Base-by-base conservation (phyloP, 176 grass and related monocot genomes). In the Oryza officinalis region DNA sequence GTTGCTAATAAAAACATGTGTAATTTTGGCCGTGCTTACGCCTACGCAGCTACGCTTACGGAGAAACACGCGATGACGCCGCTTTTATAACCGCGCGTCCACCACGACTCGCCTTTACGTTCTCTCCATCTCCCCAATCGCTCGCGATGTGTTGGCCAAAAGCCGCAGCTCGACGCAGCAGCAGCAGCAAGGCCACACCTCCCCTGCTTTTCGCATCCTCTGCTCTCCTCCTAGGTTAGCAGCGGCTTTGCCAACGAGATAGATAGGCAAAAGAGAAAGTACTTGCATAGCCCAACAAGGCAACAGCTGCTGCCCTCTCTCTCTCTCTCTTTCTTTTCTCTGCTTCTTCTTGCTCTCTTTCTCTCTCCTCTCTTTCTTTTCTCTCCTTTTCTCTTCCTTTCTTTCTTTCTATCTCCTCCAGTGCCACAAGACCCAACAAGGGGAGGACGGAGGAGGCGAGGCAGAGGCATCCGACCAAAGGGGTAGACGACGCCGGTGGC, bases 241-340 rank as follows among this genome's bases (percentile, higher is more conserved):
- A 73, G 74, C 57, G 68, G 81, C 84, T 80, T 90, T 79, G 76
- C 67, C 65, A 83, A 87, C 75, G 69, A 75, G 79, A 78, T 67
- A 75, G 79, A 78, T 73, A 87, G 75, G 75, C 84, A 80, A 90
- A 84, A 90, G 84, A 83, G 89, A 90, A 69, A 87, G 89, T 84
- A 86, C 73, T 75, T 80, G 63, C 89, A 84, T 84, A 84, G 50
- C 88, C 84, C 89, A 87, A 87, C 84, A 80, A 76, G 84, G 75
- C 88, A 83, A 79, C 80, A 54, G 15, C 84, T n/a, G 2, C 80
- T 79, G 63, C 74, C n/a, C 71, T 67, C 67, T 54, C 23, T 63
- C 79, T 17, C 8, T 22, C 54, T 30, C 30, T 30, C 33, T 37
- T 8, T 37, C 35, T 37, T 37, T 80, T 54, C 27, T 70, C 45